A percentile compares a stretch with the other conserved stretches of the same genome.
Conservation (phyloP, 345 rosid genomes). For the Eutrema yunnanense region DNA sequence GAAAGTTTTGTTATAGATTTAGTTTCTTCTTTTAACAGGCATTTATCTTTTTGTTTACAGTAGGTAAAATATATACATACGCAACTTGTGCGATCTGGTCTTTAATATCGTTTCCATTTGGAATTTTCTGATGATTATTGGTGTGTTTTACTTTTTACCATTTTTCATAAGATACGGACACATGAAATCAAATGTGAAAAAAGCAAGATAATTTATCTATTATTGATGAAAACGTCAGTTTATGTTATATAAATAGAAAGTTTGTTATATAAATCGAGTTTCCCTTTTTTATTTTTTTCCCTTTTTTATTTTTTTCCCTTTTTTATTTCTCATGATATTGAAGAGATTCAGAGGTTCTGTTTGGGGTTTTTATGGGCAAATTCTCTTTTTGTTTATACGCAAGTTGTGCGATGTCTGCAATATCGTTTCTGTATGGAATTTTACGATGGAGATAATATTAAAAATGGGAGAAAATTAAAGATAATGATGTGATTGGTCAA, state of each 20-base stretch:
- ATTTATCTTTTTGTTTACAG: constrained; percentile 13
- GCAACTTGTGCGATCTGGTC: constrained; percentile 3
- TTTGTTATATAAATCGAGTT: constrained; percentile 6
- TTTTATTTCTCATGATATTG: too few relatives aligned
- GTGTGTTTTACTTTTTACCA: neutral
- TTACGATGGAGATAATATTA: constrained; percentile 1
- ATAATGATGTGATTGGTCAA: constrained; percentile 35
- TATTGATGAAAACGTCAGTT: neutral
- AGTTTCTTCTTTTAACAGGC: neutral
- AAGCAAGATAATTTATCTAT: neutral
- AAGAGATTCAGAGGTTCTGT: too few relatives aligned
- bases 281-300: neutral
- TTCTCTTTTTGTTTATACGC: constrained; percentile 1
- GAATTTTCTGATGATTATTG: neutral
- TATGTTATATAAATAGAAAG: neutral
- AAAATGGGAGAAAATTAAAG: constrained; percentile 10
- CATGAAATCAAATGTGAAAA: neutral
- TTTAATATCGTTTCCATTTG: neutral
- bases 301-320: neutral
- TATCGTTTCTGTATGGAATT: neutral
- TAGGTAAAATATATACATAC: neutral
- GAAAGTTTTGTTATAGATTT: neutral
- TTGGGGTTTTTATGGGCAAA: constrained; percentile 13
- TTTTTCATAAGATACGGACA: neutral
- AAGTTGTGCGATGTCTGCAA: constrained; percentile 16